A percentile compares a stretch with the other conserved stretches of the same genome.
Conservation (phyloP, 139 green algal genomes). For the Yamagishiella unicocca region DNA sequence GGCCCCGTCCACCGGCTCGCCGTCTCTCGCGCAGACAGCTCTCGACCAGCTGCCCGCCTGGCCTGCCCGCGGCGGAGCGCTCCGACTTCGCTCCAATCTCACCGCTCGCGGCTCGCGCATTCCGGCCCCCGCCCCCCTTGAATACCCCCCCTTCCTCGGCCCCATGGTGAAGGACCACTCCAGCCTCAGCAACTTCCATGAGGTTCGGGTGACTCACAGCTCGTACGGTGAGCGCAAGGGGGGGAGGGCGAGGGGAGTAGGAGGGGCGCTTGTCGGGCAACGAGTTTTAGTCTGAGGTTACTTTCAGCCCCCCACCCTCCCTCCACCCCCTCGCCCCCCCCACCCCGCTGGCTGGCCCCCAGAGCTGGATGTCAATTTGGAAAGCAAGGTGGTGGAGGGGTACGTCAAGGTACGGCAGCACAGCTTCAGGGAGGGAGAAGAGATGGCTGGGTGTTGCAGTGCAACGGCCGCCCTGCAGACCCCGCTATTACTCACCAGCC, state of each 20-base stretch:
- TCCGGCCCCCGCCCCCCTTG: background rate
- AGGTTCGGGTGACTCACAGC: slow-evolving; percentile 25
- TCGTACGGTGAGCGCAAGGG: slow-evolving; percentile 38
- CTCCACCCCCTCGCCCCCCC: background rate
- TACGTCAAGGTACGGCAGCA: slow-evolving; percentile 57
- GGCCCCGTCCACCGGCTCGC: background rate
- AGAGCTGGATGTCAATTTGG: slow-evolving; percentile 68
- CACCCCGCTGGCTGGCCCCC: background rate
- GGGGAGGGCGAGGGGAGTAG: background rate
- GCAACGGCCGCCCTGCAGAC: background rate
- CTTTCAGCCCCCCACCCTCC: too few relatives aligned
- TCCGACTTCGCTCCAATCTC: too few relatives aligned
- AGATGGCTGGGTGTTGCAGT: too few relatives aligned
- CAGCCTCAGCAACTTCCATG: slow-evolving; percentile 47
- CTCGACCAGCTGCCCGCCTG: too few relatives aligned
- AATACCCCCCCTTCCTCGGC: background rate
- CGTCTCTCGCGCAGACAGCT: too few relatives aligned
- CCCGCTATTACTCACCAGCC: background rate
- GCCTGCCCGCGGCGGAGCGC: too few relatives aligned
- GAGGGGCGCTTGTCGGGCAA: background rate
- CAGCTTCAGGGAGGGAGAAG: too few relatives aligned
- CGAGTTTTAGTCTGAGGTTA: too few relatives aligned
- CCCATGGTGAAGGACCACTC: slow-evolving; percentile 12
- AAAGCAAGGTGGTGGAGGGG: slow-evolving; percentile 58
- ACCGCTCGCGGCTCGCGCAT: background rate